Base-by-base conservation (phyloP, 2,329 filamentous ascomycete species). In the Colletotrichum paranaense region DNA sequence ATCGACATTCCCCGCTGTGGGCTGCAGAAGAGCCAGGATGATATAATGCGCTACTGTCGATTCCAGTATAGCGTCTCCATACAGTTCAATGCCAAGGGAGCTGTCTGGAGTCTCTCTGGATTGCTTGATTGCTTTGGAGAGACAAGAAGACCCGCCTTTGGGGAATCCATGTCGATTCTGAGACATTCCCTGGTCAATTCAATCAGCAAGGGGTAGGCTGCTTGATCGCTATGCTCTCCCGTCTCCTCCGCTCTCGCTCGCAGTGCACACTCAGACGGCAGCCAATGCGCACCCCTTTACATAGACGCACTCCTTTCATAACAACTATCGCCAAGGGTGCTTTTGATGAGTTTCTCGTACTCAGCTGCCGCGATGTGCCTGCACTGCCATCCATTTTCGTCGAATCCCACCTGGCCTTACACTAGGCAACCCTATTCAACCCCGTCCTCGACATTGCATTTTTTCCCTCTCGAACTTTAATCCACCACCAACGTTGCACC, bases 111-210 rank as follows among this genome's bases (percentile, higher is more conserved):
- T 73, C 55, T 73, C 66, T 70, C 42, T 24, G 24, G 35, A 66
- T 60, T 73, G 67, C 56, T 62, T 73, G 60, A 66, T 62, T 65
- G 67, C 71, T 67, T 62, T 32, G 56, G 59, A 66, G 56, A 26
- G 49, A 59, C 53, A 55, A 70, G 46, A 56, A 56, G 67, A 57
- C 71, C 67, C 60, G 60, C 75, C 73, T 78, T 78, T 80, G 77
- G 79, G 80, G 80, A 78, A 79, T 77, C 79, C 80, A 71, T 76
- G 79, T 79, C 74, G 76, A 75, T 77, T 78, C 78, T 82, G 81
- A 81, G 78, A 82, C 81, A 77, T 2, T 58, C 80, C 81, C 81
- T 71, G 72, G 81, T 73, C 58, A 26, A 12, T 52, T 74, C 69
- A 66, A 56, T 65, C 52, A 67, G 66, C 68, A 69, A 65, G 73